Evolutionary conservation across 208 protist genomes (phyloP).

Genomic region (Trichomonas vaginalis): DNA sequence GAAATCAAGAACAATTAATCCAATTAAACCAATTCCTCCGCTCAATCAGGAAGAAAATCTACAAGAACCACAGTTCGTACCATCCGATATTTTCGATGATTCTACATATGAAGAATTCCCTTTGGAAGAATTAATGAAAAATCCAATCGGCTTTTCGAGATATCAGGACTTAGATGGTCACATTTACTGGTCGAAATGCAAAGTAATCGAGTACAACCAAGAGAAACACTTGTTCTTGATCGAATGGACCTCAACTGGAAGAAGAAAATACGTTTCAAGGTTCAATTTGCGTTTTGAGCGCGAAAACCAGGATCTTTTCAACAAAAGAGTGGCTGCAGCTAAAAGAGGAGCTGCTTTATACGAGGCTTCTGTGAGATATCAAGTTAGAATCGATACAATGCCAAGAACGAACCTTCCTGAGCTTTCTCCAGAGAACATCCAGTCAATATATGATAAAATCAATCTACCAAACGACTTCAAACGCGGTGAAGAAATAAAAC

Average conservation of each 20-base stretch:
- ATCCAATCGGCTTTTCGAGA: neutral
- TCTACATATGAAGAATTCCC: neutral
- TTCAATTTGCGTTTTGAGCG: neutral
- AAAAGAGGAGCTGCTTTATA: neutral
- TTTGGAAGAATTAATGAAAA: neutral
- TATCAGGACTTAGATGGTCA: neutral
- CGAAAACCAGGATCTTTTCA: neutral
- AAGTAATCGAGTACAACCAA: neutral
- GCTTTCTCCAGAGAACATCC: neutral
- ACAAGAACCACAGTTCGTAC: neutral
- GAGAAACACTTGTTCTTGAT: conserved; percentile 2
- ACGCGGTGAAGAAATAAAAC: neutral
- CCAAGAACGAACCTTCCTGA: neutral
- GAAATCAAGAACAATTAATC: neutral
- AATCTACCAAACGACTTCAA: neutral
- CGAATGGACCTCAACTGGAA: neutral
- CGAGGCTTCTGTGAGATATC: neutral
- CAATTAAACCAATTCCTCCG: neutral
- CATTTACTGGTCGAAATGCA: neutral
- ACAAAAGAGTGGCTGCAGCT: neutral
- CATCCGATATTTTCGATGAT: neutral
- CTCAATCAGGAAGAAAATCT: neutral
- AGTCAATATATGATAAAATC: neutral
- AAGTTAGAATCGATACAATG: neutral
- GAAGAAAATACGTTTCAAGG: neutral